A percentile compares a stretch with the other conserved stretches of the same genome.
Conservation (phyloP, 495 filamentous ascomycete genomes). For the Penicillium silybi region DNA sequence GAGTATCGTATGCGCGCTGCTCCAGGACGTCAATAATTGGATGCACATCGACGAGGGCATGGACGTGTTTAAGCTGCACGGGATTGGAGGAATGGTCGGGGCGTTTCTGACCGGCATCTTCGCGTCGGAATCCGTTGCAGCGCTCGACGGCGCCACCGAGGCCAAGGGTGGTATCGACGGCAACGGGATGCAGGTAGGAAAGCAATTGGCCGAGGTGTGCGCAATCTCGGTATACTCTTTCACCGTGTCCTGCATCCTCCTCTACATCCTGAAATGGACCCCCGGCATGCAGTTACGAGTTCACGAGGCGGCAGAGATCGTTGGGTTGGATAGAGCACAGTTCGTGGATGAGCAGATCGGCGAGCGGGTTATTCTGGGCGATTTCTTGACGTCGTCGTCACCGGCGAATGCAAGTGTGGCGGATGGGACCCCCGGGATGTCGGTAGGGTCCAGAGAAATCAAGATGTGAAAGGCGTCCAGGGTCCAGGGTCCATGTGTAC, state of each 20-base stretch:
- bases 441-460: constrained; percentile 10
- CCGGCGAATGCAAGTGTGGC: constrained; percentile 12
- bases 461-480: constrained; percentile 8
- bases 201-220: constrained; percentile 56
- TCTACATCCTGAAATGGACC: constrained; percentile 55
- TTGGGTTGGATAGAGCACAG: constrained; percentile 53
- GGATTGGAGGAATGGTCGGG: constrained; percentile 57
- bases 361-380: constrained; percentile 31
- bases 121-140: constrained; percentile 41
- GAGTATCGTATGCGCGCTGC: constrained; percentile 44
- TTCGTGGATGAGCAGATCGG: constrained; percentile 61
- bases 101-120: constrained; percentile 62
- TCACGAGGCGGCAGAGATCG: constrained; percentile 52
- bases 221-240: constrained; percentile 56
- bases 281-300: constrained; percentile 56
- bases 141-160: constrained; percentile 46
- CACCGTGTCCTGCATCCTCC: constrained; percentile 47
- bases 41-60: constrained; percentile 57
- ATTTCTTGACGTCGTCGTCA: constrained; percentile 17
- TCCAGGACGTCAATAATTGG: constrained; percentile 55
- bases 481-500: background rate
- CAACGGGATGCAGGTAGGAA: constrained; percentile 54
- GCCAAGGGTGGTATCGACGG: constrained; percentile 53
- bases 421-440: constrained; percentile 5
- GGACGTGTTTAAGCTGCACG: constrained; percentile 63